Evolutionary conservation across 306 rosid genomes (phyloP).

Genomic region (apple (Malus domestica)): DNA sequence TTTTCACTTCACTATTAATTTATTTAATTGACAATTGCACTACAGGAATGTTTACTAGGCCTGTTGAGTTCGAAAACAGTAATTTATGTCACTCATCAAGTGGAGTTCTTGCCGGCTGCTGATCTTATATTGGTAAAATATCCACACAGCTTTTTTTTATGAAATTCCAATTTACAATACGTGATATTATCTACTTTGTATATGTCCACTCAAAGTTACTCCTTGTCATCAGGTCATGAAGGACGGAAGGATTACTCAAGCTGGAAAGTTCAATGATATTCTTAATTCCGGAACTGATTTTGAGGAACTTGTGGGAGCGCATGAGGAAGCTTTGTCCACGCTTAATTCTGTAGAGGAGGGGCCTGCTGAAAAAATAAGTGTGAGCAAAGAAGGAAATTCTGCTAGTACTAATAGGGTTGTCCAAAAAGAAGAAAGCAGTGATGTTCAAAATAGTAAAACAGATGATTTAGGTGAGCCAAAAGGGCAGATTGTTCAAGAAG

Average conservation of each 20-base stretch:
- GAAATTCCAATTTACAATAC: not conserved
- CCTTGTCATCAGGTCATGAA: constrained; percentile 60
- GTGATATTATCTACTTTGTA: not conserved
- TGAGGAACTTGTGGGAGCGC: constrained; percentile 85
- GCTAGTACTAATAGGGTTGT: constrained; percentile 17
- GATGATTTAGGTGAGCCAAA: constrained; percentile 28
- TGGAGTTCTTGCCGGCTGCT: constrained; percentile 82
- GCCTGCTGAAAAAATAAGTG: constrained; percentile 11
- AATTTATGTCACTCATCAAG: constrained; percentile 79
- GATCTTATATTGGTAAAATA: constrained; percentile 67
- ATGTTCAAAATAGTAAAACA: constrained; percentile 28
- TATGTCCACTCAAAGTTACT: not conserved
- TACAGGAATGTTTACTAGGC: constrained; percentile 77
- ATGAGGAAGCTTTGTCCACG: constrained; percentile 61
- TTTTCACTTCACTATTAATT: not conserved
- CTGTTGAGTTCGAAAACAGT: constrained; percentile 67
- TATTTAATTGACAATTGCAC: not conserved
- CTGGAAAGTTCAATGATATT: constrained; percentile 65
- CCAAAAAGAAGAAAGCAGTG: constrained; percentile 27
- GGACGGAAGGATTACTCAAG: constrained; percentile 65
- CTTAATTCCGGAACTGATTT: constrained; percentile 62
- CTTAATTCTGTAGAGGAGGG: constrained; percentile 35
- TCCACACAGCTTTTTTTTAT: constrained; percentile 1
- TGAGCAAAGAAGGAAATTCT: constrained; percentile 15
- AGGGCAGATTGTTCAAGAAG: constrained; percentile 83